Base-by-base conservation (phyloP, 352 stramenopile genomes). In the Phytophthora chlamydospora region DNA sequence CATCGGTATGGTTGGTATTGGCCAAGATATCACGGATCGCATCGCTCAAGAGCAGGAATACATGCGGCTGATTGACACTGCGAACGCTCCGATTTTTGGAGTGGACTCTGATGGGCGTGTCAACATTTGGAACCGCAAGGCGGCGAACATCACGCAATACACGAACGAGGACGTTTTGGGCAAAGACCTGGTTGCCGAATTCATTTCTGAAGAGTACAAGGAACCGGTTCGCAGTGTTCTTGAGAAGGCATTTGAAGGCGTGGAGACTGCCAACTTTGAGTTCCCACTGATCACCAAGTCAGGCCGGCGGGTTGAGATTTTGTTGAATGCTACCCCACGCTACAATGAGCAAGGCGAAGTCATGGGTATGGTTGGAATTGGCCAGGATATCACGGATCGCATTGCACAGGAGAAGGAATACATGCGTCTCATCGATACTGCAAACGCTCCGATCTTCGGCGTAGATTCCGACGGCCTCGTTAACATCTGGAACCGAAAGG, bases 1-100 rank as follows among this genome's bases (percentile, higher is more conserved):
- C 31, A 49, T 58, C 13, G 73, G 73, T 13, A 62, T 82, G 21
- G 73, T 82, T 6, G 69, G 73, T 16, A 82, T 82, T 38, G 73
- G 73, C 16, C 73, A 82, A 44, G 73, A 81, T 53, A 82, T 76
- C 48, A 79, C 73, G 11, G 69, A 72, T 36, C 61, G 68, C 9
- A 79, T 76, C 35, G 71, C 66, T 11, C 68, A 80, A 43, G 71
- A 91, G 19, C 80, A 86, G 34, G 85, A 86, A 40, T 78, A 83
- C 45, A 67, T 42, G 31, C 48, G 73, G 19, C 51, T 87, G 14
- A 78, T 88, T 35, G 78, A 88, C 42, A 82, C 66, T 29, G 75
- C 78, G 2, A 85, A 88, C 54, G 65, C 73, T 39, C 71, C 76
- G 2, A 85, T 85, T 33, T 82, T 88, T 61, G 78, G 75, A 39